A percentile compares a stretch with the other conserved stretches of the same genome.
phyloP scores from a whole-genome alignment of 2,329 filamentous ascomycete genomes.

The Camptophora hylomeconis region DNA sequence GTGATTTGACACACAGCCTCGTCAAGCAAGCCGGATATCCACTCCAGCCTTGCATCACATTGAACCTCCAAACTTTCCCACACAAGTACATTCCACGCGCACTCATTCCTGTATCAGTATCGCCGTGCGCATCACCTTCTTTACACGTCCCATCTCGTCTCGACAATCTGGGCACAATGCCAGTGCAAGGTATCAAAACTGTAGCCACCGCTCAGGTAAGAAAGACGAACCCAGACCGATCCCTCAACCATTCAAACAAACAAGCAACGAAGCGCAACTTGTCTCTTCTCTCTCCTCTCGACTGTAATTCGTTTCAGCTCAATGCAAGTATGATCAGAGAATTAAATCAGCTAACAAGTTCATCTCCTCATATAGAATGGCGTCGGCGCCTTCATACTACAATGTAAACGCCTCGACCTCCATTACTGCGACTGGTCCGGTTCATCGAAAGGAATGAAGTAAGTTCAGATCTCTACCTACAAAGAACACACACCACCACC shows the following conservation, averaged over 20 bases:
- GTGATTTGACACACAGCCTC: neutral
- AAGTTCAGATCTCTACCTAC: conserved; percentile 18
- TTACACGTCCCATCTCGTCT: too few species aligned
- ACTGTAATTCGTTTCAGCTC: too few species aligned
- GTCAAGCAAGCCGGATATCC: neutral
- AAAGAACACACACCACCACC: too few species aligned
- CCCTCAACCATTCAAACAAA: conserved; percentile 1
- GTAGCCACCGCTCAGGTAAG: conserved; percentile 44
- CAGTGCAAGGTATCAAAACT: conserved; percentile 36
- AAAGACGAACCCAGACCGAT: conserved; percentile 2
- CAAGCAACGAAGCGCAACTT: too few species aligned
- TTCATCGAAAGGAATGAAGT: conserved; percentile 93
- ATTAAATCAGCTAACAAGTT: too few species aligned
- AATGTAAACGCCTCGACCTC: conserved; percentile 91
- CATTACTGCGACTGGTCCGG: conserved; percentile 96
- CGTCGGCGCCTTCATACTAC: conserved; percentile 88
- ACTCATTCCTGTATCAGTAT: conserved; percentile 1
- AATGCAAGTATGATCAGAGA: too few species aligned
- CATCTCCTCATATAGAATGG: conserved; percentile 79
- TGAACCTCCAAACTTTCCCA: too few species aligned
- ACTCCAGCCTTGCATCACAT: too few species aligned
- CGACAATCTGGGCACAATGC: conserved; percentile 21
- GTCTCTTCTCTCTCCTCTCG: neutral
- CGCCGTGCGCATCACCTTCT: neutral
- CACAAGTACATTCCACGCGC: conserved; percentile 1